Evolutionary conservation across 495 filamentous ascomycete species (phyloP).

Genomic region (Glarea lozoyensis): DNA sequence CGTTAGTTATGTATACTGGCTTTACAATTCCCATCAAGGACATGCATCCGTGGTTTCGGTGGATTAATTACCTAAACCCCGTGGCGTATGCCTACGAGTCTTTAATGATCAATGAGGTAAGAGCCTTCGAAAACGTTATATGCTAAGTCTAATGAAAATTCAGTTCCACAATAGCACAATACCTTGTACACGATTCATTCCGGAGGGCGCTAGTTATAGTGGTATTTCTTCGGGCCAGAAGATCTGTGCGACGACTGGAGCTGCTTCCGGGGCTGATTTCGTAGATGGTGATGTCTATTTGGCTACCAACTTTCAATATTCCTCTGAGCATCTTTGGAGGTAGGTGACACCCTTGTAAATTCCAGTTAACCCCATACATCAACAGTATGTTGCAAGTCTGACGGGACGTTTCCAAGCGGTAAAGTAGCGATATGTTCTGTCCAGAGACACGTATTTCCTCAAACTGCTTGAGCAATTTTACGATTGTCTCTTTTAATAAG

Average conservation of each 20-base stretch:
- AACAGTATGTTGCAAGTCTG: too few relatives aligned
- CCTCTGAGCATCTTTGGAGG: conserved; percentile 56
- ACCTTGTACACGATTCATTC: conserved; percentile 52
- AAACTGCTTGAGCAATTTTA: too few relatives aligned
- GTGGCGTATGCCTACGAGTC: conserved; percentile 77
- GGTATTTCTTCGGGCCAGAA: conserved; percentile 5
- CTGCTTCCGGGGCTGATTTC: conserved; percentile 24
- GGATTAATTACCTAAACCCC: conserved; percentile 78
- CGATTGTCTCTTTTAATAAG: conserved; percentile 54
- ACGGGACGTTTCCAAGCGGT: too few relatives aligned
- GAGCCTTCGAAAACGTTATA: too few relatives aligned
- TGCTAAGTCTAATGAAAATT: too few relatives aligned
- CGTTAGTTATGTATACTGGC: conserved; percentile 67
- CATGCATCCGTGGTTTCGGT: conserved; percentile 75
- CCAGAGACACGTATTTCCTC: too few relatives aligned
- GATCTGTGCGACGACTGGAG: conserved; percentile 18
- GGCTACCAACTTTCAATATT: conserved; percentile 49
- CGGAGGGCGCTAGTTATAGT: conserved; percentile 21
- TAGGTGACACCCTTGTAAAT: too few relatives aligned
- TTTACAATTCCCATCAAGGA: conserved; percentile 62
- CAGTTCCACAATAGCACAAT: conserved; percentile 61
- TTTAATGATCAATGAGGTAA: conserved; percentile 83
- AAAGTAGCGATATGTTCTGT: too few relatives aligned
- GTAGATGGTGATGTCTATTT: conserved; percentile 64
- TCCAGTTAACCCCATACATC: too few relatives aligned